Percentiles rank a stretch among this genome's conserved stretches.
These are phyloP conservation scores for Zanthoxylum bungeanum DNA, from an alignment of 345 rosid species.

Conservation along the genomic window DNA sequence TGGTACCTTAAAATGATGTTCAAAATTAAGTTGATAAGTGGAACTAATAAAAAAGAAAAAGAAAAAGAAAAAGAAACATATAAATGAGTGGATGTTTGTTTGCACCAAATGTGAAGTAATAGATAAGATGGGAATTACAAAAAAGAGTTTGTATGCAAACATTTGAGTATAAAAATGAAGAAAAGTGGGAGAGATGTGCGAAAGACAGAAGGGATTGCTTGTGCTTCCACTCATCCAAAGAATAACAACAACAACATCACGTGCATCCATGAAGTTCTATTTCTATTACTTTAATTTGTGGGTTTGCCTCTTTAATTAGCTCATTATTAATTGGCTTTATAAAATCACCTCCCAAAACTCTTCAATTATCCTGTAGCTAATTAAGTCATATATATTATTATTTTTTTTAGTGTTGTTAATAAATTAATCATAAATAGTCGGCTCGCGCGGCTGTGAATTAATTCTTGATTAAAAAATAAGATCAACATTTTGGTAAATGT, in stretches of 20 bases:
- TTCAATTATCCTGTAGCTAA: too few species aligned
- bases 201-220: conserved; percentile 34
- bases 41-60: neutral
- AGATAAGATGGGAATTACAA: conserved; percentile 9
- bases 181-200: conserved; percentile 21
- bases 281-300: neutral
- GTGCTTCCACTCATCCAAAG: conserved; percentile 21
- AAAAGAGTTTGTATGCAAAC: neutral
- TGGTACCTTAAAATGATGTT: neutral
- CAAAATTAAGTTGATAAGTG: neutral
- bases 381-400: too few species aligned
- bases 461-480: neutral
- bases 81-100: neutral
- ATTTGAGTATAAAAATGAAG: neutral
- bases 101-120: neutral
- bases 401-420: too few species aligned
- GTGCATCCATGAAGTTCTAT: conserved; percentile 14
- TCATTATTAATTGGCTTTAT: neutral
- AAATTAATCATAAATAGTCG: neutral
- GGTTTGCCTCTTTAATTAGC: neutral
- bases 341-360: neutral
- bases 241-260: neutral
- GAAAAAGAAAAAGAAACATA: neutral
- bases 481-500: neutral
- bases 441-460: too few species aligned